A percentile compares a stretch with the other conserved stretches of the same genome.
Conservation (phyloP, 2,329 filamentous ascomycete genomes). For the Exophiala calicioides region DNA sequence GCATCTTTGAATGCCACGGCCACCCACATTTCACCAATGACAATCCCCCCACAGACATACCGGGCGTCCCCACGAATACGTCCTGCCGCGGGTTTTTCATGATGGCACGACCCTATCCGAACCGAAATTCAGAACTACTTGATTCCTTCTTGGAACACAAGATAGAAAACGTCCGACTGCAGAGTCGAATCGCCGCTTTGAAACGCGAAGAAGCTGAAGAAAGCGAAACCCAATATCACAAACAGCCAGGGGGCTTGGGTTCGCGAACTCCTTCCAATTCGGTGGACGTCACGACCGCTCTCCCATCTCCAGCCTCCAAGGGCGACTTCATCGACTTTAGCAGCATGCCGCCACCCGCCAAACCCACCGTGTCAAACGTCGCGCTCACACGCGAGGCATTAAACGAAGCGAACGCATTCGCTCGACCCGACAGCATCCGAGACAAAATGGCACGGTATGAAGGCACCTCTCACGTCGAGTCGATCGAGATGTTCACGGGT, state of each 20-base stretch:
- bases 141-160: constrained; percentile 97
- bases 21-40: constrained; percentile 83
- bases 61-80: constrained; percentile 64
- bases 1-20: constrained; percentile 87
- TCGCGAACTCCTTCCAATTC: constrained; percentile 26
- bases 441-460: constrained; percentile 87
- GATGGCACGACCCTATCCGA: constrained; percentile 87
- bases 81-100: constrained; percentile 89
- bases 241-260: constrained; percentile 25
- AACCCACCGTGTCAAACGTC: constrained; percentile 62
- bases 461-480: constrained; percentile 73
- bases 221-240: constrained; percentile 58
- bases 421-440: constrained; percentile 71
- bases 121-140: constrained; percentile 78
- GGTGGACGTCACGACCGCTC: constrained; percentile 18
- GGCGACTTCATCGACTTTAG: constrained; percentile 33
- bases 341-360: constrained; percentile 67
- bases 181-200: constrained; percentile 79
- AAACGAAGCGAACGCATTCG: constrained; percentile 68
- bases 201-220: constrained; percentile 84
- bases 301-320: constrained; percentile 23
- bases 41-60: constrained; percentile 39
- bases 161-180: constrained; percentile 88
- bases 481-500: constrained; percentile 90
- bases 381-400: constrained; percentile 78